phyloP scores from a whole-genome alignment of 2,329 filamentous ascomycete genomes.

The Claviceps spartinae region DNA sequence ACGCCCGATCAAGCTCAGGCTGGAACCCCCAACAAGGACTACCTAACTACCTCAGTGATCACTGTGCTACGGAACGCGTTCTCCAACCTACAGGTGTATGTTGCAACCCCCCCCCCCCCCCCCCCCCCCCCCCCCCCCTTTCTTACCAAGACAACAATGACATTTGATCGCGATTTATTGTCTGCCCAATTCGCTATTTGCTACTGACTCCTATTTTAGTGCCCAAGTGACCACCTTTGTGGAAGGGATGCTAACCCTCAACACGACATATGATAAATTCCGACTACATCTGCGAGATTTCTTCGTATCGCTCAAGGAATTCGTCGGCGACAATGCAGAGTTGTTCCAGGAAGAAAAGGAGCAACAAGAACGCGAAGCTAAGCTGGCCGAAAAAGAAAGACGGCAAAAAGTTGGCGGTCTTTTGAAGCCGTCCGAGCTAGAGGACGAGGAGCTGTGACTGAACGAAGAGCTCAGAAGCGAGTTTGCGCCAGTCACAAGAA shows the following conservation, averaged over 20 bases:
- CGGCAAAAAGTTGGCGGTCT: constrained; percentile 91
- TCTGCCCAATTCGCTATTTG: no score
- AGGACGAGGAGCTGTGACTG: constrained; percentile 84
- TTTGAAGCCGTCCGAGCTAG: constrained; percentile 93
- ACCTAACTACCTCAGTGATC: constrained; percentile 76
- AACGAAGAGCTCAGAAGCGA: constrained; percentile 52
- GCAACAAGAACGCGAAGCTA: constrained; percentile 72
- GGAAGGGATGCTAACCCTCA: constrained; percentile 74
- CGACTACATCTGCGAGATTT: constrained; percentile 93
- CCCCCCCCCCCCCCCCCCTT: neutral
- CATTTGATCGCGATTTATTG: no score
- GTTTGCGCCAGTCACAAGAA: constrained; percentile 29
- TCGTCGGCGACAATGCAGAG: constrained; percentile 87
- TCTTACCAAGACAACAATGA: neutral
- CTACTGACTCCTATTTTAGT: constrained; percentile 27
- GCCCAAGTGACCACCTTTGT: constrained; percentile 84
- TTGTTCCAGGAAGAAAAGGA: constrained; percentile 91
- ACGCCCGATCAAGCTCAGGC: constrained; percentile 65
- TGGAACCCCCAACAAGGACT: constrained; percentile 82
- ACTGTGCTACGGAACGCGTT: constrained; percentile 81
- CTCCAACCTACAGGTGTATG: constrained; percentile 80
- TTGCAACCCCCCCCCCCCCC: constrained; percentile 11
- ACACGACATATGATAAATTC: constrained; percentile 85
- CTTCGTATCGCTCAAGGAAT: constrained; percentile 93
- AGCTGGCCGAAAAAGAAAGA: constrained; percentile 79